phyloP scores from a whole-genome alignment of 148 eudicot genomes.

The Silene conica region DNA sequence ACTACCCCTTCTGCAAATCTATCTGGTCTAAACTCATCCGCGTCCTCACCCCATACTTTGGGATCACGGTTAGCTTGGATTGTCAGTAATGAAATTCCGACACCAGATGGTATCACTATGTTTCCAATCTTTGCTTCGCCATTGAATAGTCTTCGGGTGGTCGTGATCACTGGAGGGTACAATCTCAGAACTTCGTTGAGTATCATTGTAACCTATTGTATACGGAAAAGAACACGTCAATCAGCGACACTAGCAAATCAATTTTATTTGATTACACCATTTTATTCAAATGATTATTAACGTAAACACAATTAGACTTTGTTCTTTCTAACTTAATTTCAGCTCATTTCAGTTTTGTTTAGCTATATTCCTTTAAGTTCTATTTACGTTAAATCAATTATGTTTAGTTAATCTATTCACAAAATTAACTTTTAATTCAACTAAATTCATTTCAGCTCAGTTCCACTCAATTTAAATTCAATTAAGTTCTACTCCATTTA shows the following conservation, averaged over 20 bases:
- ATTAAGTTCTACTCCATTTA: too few species aligned
- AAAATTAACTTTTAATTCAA: too few species aligned
- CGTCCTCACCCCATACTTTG: slow-evolving; percentile 35
- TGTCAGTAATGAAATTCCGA: slow-evolving; percentile 17
- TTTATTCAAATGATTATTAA: too few species aligned
- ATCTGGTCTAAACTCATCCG: slow-evolving; percentile 30
- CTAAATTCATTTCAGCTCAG: too few species aligned
- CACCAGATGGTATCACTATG: slow-evolving; percentile 26
- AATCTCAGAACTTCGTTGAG: slow-evolving; percentile 35
- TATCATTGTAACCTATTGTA: slow-evolving; percentile 34
- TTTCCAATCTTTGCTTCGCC: slow-evolving; percentile 28
- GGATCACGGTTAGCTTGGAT: slow-evolving; percentile 26
- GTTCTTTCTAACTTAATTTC: too few species aligned
- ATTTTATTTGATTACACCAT: neutral
- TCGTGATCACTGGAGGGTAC: slow-evolving; percentile 25
- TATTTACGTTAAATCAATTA: too few species aligned
- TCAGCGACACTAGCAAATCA: neutral
- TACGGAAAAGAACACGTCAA: neutral
- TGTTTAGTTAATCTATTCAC: too few species aligned
- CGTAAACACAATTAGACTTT: too few species aligned
- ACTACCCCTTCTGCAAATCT: slow-evolving; percentile 34
- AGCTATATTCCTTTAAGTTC: too few species aligned
- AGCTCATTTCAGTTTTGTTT: too few species aligned
- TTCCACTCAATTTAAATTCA: too few species aligned
- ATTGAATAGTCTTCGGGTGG: slow-evolving; percentile 11